Conservation (phyloP, 805 yeast species). For the Candida glaebosa region DNA sequence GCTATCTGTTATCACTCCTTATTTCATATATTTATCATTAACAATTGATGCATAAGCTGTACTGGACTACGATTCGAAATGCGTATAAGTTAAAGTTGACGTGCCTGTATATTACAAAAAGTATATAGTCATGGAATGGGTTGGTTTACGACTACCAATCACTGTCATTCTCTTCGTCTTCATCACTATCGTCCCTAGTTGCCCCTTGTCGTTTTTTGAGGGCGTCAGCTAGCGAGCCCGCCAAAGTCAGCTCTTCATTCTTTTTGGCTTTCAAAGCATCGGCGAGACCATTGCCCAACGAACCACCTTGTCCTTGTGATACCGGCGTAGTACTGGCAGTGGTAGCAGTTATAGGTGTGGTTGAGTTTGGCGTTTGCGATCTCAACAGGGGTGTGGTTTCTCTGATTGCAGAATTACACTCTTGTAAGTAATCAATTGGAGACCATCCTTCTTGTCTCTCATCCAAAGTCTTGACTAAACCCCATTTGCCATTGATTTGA, state of each 20-base stretch:
- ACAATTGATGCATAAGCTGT: conserved; percentile 1
- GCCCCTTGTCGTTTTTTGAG: conserved; percentile 68
- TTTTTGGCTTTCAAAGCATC: conserved; percentile 64
- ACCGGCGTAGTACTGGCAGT: conserved; percentile 11
- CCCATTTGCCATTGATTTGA: conserved; percentile 90
- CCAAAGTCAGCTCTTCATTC: conserved; percentile 57
- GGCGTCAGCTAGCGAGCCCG: conserved; percentile 89
- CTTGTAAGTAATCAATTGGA: conserved; percentile 85
- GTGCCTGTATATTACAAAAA: not conserved
- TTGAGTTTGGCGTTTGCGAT: conserved; percentile 18
- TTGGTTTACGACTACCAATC: conserved; percentile 38
- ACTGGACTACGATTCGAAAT: not conserved
- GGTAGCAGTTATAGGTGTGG: conserved; percentile 10
- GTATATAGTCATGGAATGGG: no score
- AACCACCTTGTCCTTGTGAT: conserved; percentile 14
- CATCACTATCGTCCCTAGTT: conserved; percentile 65
- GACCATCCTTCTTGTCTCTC: conserved; percentile 93
- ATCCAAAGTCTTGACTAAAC: conserved; percentile 75
- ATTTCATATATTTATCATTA: not conserved
- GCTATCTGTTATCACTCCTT: not conserved
- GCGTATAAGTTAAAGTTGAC: not conserved
- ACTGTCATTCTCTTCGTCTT: conserved; percentile 65
- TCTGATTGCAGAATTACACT: conserved; percentile 47
- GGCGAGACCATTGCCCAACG: conserved; percentile 57
- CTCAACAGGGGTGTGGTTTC: conserved; percentile 15